phyloP scores from a whole-genome alignment of 176 grass and related monocot genomes.

The Thalia dealbata region DNA sequence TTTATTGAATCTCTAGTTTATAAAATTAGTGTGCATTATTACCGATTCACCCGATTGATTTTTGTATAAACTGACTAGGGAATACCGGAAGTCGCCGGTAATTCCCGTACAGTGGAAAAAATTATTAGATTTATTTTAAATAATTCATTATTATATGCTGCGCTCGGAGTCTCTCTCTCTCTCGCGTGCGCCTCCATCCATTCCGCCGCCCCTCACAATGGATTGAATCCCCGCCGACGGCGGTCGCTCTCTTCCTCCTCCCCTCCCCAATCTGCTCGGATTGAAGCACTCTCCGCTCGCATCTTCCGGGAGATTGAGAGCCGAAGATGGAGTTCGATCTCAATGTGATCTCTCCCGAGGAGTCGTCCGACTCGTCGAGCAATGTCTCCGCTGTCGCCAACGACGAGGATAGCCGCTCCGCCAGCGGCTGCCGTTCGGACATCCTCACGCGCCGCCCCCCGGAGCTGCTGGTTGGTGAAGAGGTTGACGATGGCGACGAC shows the following conservation, averaged over 20 bases:
- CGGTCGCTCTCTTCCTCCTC: slow-evolving; percentile 1
- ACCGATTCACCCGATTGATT: too few species aligned
- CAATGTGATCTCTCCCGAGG: slow-evolving; percentile 59
- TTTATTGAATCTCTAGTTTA: too few species aligned
- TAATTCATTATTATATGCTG: too few species aligned
- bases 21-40: too few species aligned
- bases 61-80: too few species aligned
- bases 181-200: background rate
- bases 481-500: background rate
- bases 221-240: slow-evolving; percentile 16
- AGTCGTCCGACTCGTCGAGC: slow-evolving; percentile 45
- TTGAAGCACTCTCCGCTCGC: slow-evolving; percentile 9
- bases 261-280: background rate
- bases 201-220: background rate
- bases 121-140: too few species aligned
- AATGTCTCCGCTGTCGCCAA: slow-evolving; percentile 46
- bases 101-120: too few species aligned
- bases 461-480: background rate
- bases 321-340: slow-evolving; percentile 84
- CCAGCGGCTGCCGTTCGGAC: slow-evolving; percentile 23
- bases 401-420: slow-evolving; percentile 4
- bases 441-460: slow-evolving; percentile 24
- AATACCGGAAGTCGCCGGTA: too few species aligned
- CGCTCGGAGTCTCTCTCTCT: slow-evolving; percentile 6
- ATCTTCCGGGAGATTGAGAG: slow-evolving; percentile 5